Percentiles rank a stretch among this genome's conserved stretches.
These are phyloP conservation scores for Starmerella apis DNA, from an alignment of 805 yeast species.

Conservation along the genomic window DNA sequence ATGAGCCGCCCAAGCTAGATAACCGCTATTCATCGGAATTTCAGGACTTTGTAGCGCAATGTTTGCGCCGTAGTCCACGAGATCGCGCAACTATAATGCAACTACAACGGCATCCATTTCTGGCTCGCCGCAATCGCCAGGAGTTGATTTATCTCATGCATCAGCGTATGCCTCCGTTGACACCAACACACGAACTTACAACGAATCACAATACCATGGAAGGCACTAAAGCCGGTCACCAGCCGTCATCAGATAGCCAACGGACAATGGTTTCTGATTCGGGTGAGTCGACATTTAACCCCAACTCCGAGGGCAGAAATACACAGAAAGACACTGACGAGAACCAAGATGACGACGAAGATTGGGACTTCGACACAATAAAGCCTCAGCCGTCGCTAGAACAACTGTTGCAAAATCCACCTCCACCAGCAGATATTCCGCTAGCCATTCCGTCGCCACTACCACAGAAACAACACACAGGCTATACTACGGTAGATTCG, in stretches of 20 bases:
- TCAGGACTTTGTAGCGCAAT: constrained; percentile 55
- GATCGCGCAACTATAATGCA: constrained; percentile 54
- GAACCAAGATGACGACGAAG: constrained; percentile 27
- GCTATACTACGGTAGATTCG: constrained; percentile 7
- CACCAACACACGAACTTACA: not conserved
- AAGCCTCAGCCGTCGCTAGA: constrained; percentile 25
- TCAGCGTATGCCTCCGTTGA: constrained; percentile 13
- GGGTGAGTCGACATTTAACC: not conserved
- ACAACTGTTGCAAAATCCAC: constrained; percentile 16
- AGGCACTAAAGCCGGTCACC: not conserved
- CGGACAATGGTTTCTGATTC: not conserved
- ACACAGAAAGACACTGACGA: not conserved
- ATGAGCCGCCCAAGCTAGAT: constrained; percentile 38
- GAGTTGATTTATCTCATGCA: constrained; percentile 20
- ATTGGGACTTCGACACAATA: constrained; percentile 35
- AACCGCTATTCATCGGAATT: constrained; percentile 39
- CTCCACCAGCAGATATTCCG: constrained; percentile 5
- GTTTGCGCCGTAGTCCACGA: constrained; percentile 61
- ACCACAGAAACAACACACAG: not conserved
- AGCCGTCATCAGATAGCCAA: constrained; percentile 2
- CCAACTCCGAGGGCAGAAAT: not conserved
- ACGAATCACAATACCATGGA: not conserved
- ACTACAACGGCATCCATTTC: constrained; percentile 55
- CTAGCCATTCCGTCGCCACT: constrained; percentile 4
- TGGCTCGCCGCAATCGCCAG: constrained; percentile 25